phyloP scores from a whole-genome alignment of 345 rosid species.

The Hibiscus tridactylites region DNA sequence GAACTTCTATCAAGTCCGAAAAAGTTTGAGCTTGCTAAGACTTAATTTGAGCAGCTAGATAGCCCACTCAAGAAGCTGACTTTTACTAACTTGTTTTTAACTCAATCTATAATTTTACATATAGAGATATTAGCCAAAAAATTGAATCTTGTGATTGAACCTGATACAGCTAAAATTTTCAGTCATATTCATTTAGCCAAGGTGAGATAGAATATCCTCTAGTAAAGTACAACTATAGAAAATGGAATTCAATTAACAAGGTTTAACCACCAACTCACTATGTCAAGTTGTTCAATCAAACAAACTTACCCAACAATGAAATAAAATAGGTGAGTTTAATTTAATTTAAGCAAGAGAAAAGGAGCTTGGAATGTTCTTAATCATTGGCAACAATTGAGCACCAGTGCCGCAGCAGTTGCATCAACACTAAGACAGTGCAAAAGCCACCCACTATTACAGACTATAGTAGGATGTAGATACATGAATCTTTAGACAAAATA shows the following conservation, averaged over 20 bases:
- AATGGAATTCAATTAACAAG: neutral
- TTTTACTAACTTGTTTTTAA: neutral
- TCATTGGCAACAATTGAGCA: neutral
- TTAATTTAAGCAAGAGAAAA: conserved; percentile 1
- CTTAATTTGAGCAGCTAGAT: neutral
- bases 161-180: neutral
- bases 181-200: neutral
- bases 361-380: neutral
- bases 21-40: neutral
- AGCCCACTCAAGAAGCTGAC: neutral
- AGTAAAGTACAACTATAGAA: neutral
- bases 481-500: neutral
- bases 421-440: neutral
- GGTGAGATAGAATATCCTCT: neutral
- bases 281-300: neutral
- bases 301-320: neutral
- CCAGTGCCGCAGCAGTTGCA: neutral
- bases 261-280: neutral
- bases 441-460: neutral
- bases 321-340: neutral
- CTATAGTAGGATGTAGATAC: neutral
- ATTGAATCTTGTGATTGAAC: neutral
- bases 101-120: neutral
- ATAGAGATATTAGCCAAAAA: neutral
- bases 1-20: neutral